Conservation (phyloP, 441 rosid species). For the Breynia disticha region DNA sequence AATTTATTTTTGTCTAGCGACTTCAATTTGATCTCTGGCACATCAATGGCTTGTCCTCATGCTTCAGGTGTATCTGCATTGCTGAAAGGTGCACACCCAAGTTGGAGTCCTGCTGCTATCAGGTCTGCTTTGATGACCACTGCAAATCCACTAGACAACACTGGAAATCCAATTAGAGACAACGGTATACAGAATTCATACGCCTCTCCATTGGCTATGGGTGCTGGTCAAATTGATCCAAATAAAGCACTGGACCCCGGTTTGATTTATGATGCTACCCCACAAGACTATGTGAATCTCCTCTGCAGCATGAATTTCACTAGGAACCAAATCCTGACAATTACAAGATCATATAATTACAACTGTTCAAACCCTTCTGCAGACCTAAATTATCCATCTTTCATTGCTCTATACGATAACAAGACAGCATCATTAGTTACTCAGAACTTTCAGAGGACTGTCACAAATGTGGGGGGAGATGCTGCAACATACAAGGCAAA, state of each 20-base stretch:
- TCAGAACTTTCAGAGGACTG: slow-evolving; percentile 21
- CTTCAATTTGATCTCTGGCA: slow-evolving; percentile 54
- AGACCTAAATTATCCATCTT: slow-evolving; percentile 50
- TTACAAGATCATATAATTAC: slow-evolving; percentile 25
- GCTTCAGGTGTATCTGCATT: slow-evolving; percentile 72
- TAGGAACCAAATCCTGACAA: slow-evolving; percentile 23
- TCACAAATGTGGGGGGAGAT: slow-evolving; percentile 32
- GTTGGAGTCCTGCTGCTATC: slow-evolving; percentile 70
- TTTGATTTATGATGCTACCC: slow-evolving; percentile 37
- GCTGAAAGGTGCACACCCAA: slow-evolving; percentile 45
- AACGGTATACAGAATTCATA: slow-evolving; percentile 12
- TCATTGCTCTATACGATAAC: slow-evolving; percentile 25
- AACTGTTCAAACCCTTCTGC: slow-evolving; percentile 21
- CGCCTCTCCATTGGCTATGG: slow-evolving; percentile 38
- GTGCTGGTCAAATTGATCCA: slow-evolving; percentile 42
- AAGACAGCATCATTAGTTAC: not conserved
- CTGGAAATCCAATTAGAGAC: slow-evolving; percentile 28
- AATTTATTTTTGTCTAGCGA: slow-evolving; percentile 16
- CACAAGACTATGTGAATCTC: slow-evolving; percentile 34
- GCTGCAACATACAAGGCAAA: slow-evolving; percentile 22
- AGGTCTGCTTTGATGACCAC: slow-evolving; percentile 82
- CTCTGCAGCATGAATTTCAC: slow-evolving; percentile 39
- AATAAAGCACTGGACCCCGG: slow-evolving; percentile 44
- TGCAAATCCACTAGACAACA: slow-evolving; percentile 39
- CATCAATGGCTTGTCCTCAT: slow-evolving; percentile 94